Evolutionary conservation across 2,329 filamentous ascomycete genomes (phyloP), one percentile per base, ranked within the genome.

Genomic region (Colletotrichum tabaci): DNA sequence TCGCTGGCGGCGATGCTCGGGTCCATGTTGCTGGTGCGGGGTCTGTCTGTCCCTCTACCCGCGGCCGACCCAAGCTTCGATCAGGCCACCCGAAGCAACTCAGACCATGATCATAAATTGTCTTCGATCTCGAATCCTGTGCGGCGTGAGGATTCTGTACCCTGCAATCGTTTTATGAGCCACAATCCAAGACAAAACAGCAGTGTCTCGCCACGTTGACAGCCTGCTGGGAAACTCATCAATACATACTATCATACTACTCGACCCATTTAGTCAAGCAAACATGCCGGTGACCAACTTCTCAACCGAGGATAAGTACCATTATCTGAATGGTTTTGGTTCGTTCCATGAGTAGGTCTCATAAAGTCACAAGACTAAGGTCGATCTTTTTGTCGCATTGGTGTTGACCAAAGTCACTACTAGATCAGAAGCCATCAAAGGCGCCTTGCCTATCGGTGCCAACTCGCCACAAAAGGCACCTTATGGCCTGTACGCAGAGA

Each of bases 381-480:
- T 2, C 38, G n/a, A 42, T 23, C 7, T 13, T 76, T 74, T 61
- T 38, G 16, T 23, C 30, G n/a, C n/a, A 2, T 0, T 55, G 35
- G 35, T 16, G 75, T 38, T 64, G 13, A 70, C 23, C 49, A 44
- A 21, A 30, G 4, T 1, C 47, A 10, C 9, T 3, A 13, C 12
- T 65, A 91, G 89, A 77, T 86, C 89, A 61, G 92, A 94, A 84
- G 91, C 91, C 26, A 83, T 94, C 73, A 83, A 88, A 42, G 91
- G 90, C 42, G 90, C 92, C 30, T 83, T 93, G 13, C 92, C 92
- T 3, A 79, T 93, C 67, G 92, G 86, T 38, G 85, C 89, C 47
- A 94, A 94, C 82, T 92, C 91, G 5, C 92, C 92, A 0, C 92
- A 94, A 79, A 92, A 93, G 77, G 89, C 88, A 8, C 87, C 91